Conservation (phyloP, 805 yeast genomes). For the Pichia cabralensis region DNA sequence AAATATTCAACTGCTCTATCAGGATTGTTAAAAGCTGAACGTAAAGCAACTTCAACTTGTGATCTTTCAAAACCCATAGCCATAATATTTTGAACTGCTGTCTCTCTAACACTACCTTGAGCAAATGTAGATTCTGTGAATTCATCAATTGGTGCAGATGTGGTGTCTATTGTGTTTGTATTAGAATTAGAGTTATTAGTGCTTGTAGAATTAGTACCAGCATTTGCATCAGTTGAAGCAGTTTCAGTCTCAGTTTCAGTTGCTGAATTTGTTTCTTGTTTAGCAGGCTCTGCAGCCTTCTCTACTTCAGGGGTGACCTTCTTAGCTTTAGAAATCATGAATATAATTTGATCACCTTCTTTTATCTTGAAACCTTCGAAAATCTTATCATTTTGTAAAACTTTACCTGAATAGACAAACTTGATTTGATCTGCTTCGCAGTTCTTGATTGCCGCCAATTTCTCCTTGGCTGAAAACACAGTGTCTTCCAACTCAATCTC, state of each 20-base stretch:
- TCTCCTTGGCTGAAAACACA: constrained; percentile 61
- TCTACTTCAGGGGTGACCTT: constrained; percentile 44
- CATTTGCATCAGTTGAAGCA: constrained; percentile 5
- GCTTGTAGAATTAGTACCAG: constrained; percentile 17
- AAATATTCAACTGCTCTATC: constrained; percentile 96
- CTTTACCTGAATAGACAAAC: constrained; percentile 84
- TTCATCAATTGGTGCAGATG: constrained; percentile 14
- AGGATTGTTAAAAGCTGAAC: constrained; percentile 95
- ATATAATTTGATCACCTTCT: constrained; percentile 80
- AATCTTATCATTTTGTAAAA: constrained; percentile 73
- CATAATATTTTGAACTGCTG: constrained; percentile 72
- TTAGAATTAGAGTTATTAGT: constrained; percentile 15
- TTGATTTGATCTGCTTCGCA: constrained; percentile 70
- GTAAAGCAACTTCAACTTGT: constrained; percentile 81
- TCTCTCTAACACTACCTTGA: constrained; percentile 67
- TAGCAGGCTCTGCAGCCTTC: constrained; percentile 21
- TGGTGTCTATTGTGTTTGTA: constrained; percentile 1
- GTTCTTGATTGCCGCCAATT: constrained; percentile 56
- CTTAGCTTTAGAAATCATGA: constrained; percentile 68
- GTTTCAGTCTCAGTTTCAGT: constrained; percentile 16
- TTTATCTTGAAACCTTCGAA: constrained; percentile 66
- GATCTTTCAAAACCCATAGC: constrained; percentile 93
- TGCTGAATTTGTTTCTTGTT: constrained; percentile 13
- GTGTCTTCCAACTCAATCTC: constrained; percentile 65
- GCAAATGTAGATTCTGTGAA: constrained; percentile 51